Conservation (phyloP, 1,284 basidiomycete species). For the Thelephora terrestris region DNA sequence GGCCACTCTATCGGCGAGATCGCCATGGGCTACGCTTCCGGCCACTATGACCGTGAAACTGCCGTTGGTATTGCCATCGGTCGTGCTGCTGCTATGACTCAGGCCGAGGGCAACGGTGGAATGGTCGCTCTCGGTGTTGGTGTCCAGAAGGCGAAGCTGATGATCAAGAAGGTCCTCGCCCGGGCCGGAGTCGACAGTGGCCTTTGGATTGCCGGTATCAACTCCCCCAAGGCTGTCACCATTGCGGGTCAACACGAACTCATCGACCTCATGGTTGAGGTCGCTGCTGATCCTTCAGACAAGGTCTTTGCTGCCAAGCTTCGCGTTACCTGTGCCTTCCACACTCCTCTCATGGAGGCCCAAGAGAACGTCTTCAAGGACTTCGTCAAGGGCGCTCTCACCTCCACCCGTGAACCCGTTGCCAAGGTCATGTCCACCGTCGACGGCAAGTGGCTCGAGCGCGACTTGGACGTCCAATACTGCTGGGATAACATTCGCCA, state of each 20-base stretch:
- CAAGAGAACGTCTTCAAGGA: constrained; percentile 13
- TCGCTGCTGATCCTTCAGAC: constrained; percentile 18
- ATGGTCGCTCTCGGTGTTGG: constrained; percentile 24
- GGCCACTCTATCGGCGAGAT: constrained; percentile 25
- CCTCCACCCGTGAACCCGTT: constrained; percentile 9
- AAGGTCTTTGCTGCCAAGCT: constrained; percentile 21
- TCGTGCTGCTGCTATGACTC: constrained; percentile 20
- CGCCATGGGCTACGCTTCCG: constrained; percentile 24
- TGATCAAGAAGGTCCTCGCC: constrained; percentile 22
- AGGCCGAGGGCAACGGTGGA: constrained; percentile 21
- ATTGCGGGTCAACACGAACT: constrained; percentile 20
- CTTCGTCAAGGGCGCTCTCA: constrained; percentile 17
- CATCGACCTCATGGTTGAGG: constrained; percentile 17
- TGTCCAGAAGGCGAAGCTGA: constrained; percentile 20
- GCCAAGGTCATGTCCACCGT: constrained; percentile 23
- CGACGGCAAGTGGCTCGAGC: constrained; percentile 23
- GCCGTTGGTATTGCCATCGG: constrained; percentile 21
- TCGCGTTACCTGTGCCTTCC: constrained; percentile 20
- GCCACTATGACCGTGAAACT: constrained; percentile 23
- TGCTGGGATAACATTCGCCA: constrained; percentile 19
- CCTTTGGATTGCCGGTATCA: constrained; percentile 23
- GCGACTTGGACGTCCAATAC: constrained; percentile 20
- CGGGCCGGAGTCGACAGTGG: constrained; percentile 16
- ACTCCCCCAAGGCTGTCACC: constrained; percentile 23
- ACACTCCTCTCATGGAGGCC: constrained; percentile 22